Conservation (phyloP, 1,284 basidiomycete genomes). For the Tremellales sp. region DNA sequence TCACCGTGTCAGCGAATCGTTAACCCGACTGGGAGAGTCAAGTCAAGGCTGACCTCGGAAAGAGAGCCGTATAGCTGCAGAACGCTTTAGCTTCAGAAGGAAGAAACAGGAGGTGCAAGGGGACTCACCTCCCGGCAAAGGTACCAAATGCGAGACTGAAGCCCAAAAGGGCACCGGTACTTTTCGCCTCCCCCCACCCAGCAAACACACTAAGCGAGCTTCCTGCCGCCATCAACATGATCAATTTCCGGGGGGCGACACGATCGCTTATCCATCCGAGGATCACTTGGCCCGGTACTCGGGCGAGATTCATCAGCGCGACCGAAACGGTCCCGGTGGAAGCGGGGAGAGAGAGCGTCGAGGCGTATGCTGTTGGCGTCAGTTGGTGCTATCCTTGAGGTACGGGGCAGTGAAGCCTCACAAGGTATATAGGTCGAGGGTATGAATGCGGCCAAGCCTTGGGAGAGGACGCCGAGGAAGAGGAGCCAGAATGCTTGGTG, state of each 20-base stretch:
- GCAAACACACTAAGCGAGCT: constrained; percentile 20
- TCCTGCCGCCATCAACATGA: constrained; percentile 19
- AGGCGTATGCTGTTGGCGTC: constrained; percentile 20
- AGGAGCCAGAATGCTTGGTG: constrained; percentile 23
- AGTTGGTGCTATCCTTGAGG: no score
- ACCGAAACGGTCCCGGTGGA: constrained; percentile 23
- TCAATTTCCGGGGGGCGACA: constrained; percentile 18
- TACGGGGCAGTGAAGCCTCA: constrained; percentile 7
- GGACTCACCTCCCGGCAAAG: constrained; percentile 26
- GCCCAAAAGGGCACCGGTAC: constrained; percentile 18
- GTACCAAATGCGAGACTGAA: constrained; percentile 26
- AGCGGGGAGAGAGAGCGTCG: constrained; percentile 16
- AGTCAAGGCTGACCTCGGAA: constrained; percentile 13
- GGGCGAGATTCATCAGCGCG: constrained; percentile 25
- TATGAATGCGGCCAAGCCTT: constrained; percentile 26
- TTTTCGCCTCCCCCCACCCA: constrained; percentile 25
- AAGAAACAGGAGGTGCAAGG: background rate
- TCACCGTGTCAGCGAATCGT: background rate
- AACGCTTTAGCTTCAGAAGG: background rate
- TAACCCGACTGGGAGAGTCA: no score
- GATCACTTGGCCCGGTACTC: constrained; percentile 27
- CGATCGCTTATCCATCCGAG: constrained; percentile 23
- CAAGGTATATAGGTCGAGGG: constrained; percentile 26
- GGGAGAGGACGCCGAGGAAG: constrained; percentile 21
- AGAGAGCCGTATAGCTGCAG: constrained; percentile 25